Evolutionary conservation across 2,329 filamentous ascomycete species (phyloP).

Genomic region (Didymosphaeria variabile): DNA sequence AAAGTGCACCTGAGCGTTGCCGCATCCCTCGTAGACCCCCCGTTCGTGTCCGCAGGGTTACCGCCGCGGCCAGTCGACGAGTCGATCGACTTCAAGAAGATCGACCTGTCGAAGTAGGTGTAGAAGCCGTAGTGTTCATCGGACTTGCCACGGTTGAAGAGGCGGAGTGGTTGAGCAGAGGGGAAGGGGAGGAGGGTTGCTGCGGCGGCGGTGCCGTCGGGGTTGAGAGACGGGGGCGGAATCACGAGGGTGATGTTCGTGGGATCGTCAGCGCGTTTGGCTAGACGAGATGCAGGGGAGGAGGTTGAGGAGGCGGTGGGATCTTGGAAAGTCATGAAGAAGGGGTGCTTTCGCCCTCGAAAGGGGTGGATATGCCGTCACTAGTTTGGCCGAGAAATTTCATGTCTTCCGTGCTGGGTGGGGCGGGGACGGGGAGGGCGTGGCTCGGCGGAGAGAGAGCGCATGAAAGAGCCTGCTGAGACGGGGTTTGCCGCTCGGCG

Average conservation of each 20-base stretch:
- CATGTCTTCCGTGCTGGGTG: slow-evolving; percentile 74
- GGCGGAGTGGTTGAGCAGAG: slow-evolving; percentile 76
- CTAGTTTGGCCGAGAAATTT: slow-evolving; percentile 86
- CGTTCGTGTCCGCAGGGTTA: slow-evolving; percentile 57
- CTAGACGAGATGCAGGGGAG: slow-evolving; percentile 36
- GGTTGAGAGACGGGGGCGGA: slow-evolving; percentile 68
- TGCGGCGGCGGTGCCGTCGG: slow-evolving; percentile 76
- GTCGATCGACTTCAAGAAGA: slow-evolving; percentile 76
- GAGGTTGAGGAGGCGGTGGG: slow-evolving; percentile 29
- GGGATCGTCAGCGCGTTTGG: slow-evolving; percentile 46
- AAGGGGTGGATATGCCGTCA: slow-evolving; percentile 74
- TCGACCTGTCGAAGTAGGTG: slow-evolving; percentile 86
- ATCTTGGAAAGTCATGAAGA: slow-evolving; percentile 79
- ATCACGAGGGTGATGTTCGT: slow-evolving; percentile 63
- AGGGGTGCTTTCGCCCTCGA: slow-evolving; percentile 85
- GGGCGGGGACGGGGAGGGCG: slow-evolving; percentile 59
- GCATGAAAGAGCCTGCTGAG: slow-evolving; percentile 46
- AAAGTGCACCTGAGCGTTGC: slow-evolving; percentile 65
- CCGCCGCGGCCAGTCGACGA: slow-evolving; percentile 52
- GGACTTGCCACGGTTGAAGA: slow-evolving; percentile 82
- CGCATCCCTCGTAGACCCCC: slow-evolving; percentile 57
- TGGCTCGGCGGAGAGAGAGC: slow-evolving; percentile 42
- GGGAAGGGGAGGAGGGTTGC: slow-evolving; percentile 77
- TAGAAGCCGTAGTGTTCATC: slow-evolving; percentile 96
- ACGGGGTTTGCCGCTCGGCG: slow-evolving; percentile 70